Percentiles rank a stretch among this genome's conserved stretches.
phyloP scores from a whole-genome alignment of 805 yeast genomes.

The Metahyphopichia silvanorum region DNA sequence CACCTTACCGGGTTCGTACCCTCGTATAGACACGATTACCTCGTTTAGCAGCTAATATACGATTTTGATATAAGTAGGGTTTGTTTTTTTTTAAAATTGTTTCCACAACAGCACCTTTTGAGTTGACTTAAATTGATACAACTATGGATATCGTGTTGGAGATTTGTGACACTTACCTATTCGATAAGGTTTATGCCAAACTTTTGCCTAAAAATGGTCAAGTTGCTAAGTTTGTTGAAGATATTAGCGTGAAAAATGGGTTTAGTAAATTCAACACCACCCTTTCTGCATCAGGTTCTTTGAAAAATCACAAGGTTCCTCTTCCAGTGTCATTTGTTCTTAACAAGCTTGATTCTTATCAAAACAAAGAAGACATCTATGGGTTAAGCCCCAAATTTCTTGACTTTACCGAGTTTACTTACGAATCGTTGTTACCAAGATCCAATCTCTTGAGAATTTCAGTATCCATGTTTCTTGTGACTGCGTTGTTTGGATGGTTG shows the following conservation, averaged over 20 bases:
- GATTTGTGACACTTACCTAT: constrained; percentile 62
- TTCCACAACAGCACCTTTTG: too few relatives aligned
- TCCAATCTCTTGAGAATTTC: constrained; percentile 70
- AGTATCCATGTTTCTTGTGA: constrained; percentile 61
- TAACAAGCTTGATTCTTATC: constrained; percentile 16
- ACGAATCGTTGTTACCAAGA: constrained; percentile 70
- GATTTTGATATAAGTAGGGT: too few relatives aligned
- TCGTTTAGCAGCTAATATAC: too few relatives aligned
- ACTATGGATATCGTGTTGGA: constrained; percentile 91
- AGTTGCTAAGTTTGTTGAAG: constrained; percentile 12
- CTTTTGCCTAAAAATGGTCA: constrained; percentile 33
- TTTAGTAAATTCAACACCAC: constrained; percentile 2
- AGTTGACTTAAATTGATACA: too few relatives aligned
- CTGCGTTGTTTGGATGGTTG: constrained; percentile 83
- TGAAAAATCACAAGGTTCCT: constrained; percentile 5
- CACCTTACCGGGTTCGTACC: neutral
- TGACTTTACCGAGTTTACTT: constrained; percentile 52
- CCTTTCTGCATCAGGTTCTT: constrained; percentile 7
- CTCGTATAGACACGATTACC: too few relatives aligned
- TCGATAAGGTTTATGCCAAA: constrained; percentile 74
- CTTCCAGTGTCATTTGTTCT: constrained; percentile 12
- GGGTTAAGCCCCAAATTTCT: constrained; percentile 61
- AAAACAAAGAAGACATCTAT: constrained; percentile 44
- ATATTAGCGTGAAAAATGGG: constrained; percentile 12
- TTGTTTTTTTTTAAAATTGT: too few relatives aligned